Evolutionary conservation across 345 rosid genomes (phyloP).

Genomic region (Bruguiera gymnorhiza): DNA sequence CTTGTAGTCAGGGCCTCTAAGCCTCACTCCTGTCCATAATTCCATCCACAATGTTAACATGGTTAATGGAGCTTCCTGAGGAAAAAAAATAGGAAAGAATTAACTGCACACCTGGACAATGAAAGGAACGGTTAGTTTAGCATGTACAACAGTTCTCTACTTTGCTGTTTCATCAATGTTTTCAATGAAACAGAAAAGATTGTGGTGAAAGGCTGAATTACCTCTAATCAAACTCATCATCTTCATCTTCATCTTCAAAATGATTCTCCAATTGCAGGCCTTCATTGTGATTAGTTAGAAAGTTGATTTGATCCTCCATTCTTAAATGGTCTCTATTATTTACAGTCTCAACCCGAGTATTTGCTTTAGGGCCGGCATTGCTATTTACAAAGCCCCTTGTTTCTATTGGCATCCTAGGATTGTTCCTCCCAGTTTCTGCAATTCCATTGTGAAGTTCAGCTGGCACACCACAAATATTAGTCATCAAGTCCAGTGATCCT

Average conservation of each 20-base stretch:
- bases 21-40: constrained; percentile 27
- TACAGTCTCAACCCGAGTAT: constrained; percentile 44
- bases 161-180: neutral
- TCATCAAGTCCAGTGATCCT: constrained; percentile 34
- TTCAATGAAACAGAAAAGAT: neutral
- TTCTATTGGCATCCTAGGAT: constrained; percentile 33
- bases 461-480: constrained; percentile 21
- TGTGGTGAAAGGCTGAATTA: constrained; percentile 16
- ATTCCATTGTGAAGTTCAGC: constrained; percentile 27
- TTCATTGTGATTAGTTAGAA: constrained; percentile 52
- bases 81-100: neutral
- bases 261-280: constrained; percentile 46
- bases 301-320: constrained; percentile 48
- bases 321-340: constrained; percentile 48
- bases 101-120: constrained; percentile 41
- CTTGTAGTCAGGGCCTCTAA: constrained; percentile 14
- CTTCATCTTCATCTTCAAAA: constrained; percentile 58
- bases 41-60: constrained; percentile 35
- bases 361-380: constrained; percentile 26
- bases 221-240: constrained; percentile 57
- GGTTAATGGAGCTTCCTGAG: constrained; percentile 33
- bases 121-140: neutral
- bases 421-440: constrained; percentile 34
- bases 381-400: constrained; percentile 47
- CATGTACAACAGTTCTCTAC: neutral